phyloP scores from a whole-genome alignment of 2,329 filamentous ascomycete genomes.

The Gyromitra esculenta region DNA sequence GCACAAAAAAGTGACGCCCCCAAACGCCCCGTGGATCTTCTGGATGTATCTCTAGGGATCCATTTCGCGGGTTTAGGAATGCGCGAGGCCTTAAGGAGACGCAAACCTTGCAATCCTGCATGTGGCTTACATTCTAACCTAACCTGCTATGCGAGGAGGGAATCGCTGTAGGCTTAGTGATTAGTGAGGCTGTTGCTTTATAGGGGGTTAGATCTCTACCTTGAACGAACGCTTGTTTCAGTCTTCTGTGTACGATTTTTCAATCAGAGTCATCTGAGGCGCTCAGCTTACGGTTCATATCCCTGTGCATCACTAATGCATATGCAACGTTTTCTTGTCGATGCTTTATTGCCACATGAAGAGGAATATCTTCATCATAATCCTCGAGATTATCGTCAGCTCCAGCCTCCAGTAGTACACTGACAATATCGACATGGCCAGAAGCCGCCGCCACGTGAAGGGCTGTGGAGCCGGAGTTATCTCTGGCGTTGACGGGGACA shows the following conservation, averaged over 20 bases:
- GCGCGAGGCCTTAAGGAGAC: background rate
- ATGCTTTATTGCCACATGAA: constrained; percentile 15
- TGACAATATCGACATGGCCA: constrained; percentile 36
- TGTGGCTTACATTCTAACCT: background rate
- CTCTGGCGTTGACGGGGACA: constrained; percentile 17
- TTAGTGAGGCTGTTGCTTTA: background rate
- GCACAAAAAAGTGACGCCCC: background rate
- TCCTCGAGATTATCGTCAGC: constrained; percentile 19
- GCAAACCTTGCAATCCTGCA: background rate
- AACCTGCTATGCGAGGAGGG: background rate
- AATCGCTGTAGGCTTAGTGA: background rate
- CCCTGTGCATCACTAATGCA: constrained; percentile 12
- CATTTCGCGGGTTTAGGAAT: background rate
- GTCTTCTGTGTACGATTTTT: background rate
- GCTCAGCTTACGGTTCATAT: background rate
- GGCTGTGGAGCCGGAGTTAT: constrained; percentile 34
- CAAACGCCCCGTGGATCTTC: background rate
- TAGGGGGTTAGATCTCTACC: background rate
- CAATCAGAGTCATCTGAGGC: background rate
- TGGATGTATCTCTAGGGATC: background rate
- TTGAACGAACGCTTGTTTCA: background rate
- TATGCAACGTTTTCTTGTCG: constrained; percentile 15
- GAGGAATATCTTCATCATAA: constrained; percentile 17
- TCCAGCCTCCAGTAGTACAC: constrained; percentile 26
- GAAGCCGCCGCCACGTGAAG: constrained; percentile 33